Evolutionary conservation across 2,329 filamentous ascomycete genomes (phyloP).

Genomic region (Pseudocercospora fuligena): DNA sequence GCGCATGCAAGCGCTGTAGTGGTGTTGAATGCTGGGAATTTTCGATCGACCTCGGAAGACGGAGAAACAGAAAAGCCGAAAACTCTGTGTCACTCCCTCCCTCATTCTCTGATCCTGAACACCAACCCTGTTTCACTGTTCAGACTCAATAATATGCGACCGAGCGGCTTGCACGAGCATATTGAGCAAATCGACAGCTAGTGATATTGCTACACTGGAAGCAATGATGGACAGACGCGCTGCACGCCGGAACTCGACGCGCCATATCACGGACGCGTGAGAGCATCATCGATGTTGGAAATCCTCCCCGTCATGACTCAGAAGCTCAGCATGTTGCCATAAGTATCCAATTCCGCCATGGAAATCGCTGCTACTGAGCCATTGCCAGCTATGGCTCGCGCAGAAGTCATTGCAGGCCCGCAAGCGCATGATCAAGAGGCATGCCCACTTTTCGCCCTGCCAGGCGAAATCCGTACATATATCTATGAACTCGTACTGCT

Average conservation of each 20-base stretch:
- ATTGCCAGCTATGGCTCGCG: background rate
- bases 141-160: too few species aligned
- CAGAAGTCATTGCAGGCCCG: background rate
- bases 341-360: background rate
- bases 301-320: background rate
- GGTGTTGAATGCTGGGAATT: background rate
- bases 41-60: background rate
- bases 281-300: background rate
- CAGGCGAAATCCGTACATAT: background rate
- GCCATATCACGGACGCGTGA: background rate
- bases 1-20: background rate
- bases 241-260: too few species aligned
- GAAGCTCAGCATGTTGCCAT: background rate
- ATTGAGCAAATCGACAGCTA: too few species aligned
- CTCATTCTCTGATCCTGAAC: too few species aligned
- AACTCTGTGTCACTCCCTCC: background rate
- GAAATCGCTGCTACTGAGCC: too few species aligned
- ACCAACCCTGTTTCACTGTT: too few species aligned
- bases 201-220: too few species aligned
- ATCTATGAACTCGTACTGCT: constrained; percentile 1
- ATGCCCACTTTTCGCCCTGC: background rate
- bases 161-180: too few species aligned
- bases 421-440: background rate
- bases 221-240: too few species aligned
- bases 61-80: background rate